A percentile compares a stretch with the other conserved stretches of the same genome.
Evolutionary conservation across 495 filamentous ascomycete genomes (phyloP).

Genomic region (Penicillium odoratum): DNA sequence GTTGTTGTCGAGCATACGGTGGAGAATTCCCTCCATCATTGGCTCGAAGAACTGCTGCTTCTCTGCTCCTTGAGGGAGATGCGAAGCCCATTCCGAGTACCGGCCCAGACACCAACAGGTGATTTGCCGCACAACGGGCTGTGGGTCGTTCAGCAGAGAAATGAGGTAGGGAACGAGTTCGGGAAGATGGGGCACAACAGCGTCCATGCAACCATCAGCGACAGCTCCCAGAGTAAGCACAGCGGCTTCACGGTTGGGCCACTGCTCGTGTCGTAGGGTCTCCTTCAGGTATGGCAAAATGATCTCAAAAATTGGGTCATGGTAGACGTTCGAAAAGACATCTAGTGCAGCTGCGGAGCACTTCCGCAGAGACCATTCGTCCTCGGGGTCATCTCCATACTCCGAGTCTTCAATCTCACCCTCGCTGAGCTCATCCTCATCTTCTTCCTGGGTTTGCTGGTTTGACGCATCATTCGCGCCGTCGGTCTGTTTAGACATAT

Average conservation of each 20-base stretch:
- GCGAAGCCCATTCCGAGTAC: conserved; percentile 91
- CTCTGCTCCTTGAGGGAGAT: conserved; percentile 62
- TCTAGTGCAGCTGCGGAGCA: conserved; percentile 97
- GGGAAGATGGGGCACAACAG: conserved; percentile 86
- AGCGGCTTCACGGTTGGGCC: conserved; percentile 91
- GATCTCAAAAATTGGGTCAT: conserved; percentile 80
- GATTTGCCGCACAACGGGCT: conserved; percentile 94
- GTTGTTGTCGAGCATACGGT: conserved; percentile 92
- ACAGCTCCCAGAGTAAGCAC: conserved; percentile 94
- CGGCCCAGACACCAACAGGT: conserved; percentile 97
- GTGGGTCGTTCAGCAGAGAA: conserved; percentile 76
- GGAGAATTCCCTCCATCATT: conserved; percentile 96
- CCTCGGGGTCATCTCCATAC: conserved; percentile 73
- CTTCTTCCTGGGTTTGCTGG: conserved; percentile 40
- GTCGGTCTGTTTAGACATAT: conserved; percentile 48
- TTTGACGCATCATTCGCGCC: conserved; percentile 47
- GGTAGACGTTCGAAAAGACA: conserved; percentile 88
- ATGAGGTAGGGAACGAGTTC: conserved; percentile 90
- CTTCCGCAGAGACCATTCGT: conserved; percentile 93
- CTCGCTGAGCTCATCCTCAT: conserved; percentile 79
- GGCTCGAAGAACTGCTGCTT: conserved; percentile 83
- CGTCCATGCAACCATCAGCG: conserved; percentile 89
- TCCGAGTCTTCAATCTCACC: conserved; percentile 87
- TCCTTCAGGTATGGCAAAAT: conserved; percentile 91
- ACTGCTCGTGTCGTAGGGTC: conserved; percentile 84